Base-by-base conservation (phyloP, 2,329 filamentous ascomycete genomes). In the Monilinia aucupariae region DNA sequence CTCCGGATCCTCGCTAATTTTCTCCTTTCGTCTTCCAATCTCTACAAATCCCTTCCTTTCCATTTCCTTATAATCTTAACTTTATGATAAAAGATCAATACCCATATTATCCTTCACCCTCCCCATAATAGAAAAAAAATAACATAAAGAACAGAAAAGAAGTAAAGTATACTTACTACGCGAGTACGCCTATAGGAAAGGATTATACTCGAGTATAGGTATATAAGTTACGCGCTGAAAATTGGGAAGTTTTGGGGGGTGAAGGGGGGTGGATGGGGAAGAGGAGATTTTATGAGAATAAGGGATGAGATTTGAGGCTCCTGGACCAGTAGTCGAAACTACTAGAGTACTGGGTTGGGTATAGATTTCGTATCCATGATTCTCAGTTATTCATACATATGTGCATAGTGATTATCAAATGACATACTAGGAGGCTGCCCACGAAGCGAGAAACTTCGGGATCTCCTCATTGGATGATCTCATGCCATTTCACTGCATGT, bases 211-310 rank as follows among this genome's bases (percentile, higher is more conserved):
- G n/a, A n/a, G n/a, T n/a, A n/a, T n/a, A n/a, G n/a, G n/a, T n/a
- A n/a, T n/a, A n/a, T n/a, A n/a, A n/a, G n/a, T n/a, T n/a, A n/a
- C n/a, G 34, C 4, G 34, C 27, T 37, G 34, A 20, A 13, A 54
- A 41, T 34, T 17, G 34, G 32, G 64, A 6, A 78, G 76, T 2
- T 66, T 64, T 0, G 70, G 64, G 4, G 82, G 71, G 13, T 73
- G 66, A 0, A 68, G 65, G 0, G 75, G 75, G 1, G 75, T 75
- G 20, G 74, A 67, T 78, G 70, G 85, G 82, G 22, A 74, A 74
- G 43, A 85, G 74, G 3, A 84, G n/a, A n/a, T 78, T 2, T 77
- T 75, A 27, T 74, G 76, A 64, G 82, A 78, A 72, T 77, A 82
- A 5, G 62, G 62, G 7, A 65, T 63, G 4, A 53, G 64, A 39